Percentiles rank a stretch among this genome's conserved stretches.
phyloP scores from a whole-genome alignment of 805 yeast genomes.

The Wickerhamiella parazyma region DNA sequence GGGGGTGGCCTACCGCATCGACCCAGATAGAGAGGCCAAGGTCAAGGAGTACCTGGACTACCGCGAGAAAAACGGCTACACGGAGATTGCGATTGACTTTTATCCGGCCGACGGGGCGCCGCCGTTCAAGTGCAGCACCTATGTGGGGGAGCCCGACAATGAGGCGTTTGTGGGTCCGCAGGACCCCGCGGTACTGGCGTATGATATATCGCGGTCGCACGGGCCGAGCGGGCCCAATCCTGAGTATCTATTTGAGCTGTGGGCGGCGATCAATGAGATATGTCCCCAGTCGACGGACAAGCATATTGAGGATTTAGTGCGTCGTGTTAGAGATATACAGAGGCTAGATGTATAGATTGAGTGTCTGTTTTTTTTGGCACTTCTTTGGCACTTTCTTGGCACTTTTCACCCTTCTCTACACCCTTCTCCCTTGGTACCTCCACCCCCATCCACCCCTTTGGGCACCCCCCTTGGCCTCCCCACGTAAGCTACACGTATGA shows the following conservation, averaged over 20 bases:
- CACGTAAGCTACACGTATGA: slow-evolving; percentile 10
- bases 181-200: slow-evolving; percentile 42
- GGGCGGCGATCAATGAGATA: slow-evolving; percentile 34
- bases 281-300: slow-evolving; percentile 29
- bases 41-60: slow-evolving; percentile 61
- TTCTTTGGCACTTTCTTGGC: too few relatives aligned
- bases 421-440: too few relatives aligned
- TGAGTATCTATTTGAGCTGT: slow-evolving; percentile 51
- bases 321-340: slow-evolving; percentile 19
- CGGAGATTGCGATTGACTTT: slow-evolving; percentile 53
- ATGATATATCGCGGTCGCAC: slow-evolving; percentile 36
- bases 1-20: slow-evolving; percentile 78
- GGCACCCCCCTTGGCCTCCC: not conserved
- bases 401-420: too few relatives aligned
- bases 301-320: slow-evolving; percentile 31
- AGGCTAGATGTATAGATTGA: too few relatives aligned
- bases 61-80: slow-evolving; percentile 83
- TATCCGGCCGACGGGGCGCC: slow-evolving; percentile 28
- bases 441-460: not conserved
- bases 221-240: slow-evolving; percentile 79
- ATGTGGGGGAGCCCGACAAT: slow-evolving; percentile 73
- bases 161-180: slow-evolving; percentile 82
- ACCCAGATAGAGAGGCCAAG: slow-evolving; percentile 43
- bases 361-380: too few relatives aligned
- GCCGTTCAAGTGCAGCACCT: slow-evolving; percentile 45